phyloP scores from a whole-genome alignment of 139 green algal species.

The Picochlorum sp. region DNA sequence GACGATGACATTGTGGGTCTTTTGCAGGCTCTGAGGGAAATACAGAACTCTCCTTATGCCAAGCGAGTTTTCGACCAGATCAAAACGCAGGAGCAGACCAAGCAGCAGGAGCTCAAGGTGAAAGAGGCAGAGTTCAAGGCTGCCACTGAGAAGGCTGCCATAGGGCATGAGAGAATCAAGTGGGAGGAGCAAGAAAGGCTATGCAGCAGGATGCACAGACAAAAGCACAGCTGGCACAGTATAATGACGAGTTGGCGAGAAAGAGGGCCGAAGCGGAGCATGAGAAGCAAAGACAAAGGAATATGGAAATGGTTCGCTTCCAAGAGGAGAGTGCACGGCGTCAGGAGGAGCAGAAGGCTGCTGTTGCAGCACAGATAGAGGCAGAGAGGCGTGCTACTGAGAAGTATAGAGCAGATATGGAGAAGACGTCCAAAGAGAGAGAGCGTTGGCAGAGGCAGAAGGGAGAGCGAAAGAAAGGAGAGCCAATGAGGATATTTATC shows the following conservation, averaged over 20 bases:
- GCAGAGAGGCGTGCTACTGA: conserved; percentile 74
- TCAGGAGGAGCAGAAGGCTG: conserved; percentile 66
- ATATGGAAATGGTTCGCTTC: conserved; percentile 73
- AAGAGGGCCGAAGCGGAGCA: conserved; percentile 63
- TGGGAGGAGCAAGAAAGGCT: conserved; percentile 81
- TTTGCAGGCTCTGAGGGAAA: conserved; percentile 78
- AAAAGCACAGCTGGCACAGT: conserved; percentile 72
- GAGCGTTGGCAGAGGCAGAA: conserved; percentile 88
- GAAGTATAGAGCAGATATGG: conserved; percentile 72
- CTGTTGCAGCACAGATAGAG: conserved; percentile 77
- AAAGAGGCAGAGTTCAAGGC: conserved; percentile 68
- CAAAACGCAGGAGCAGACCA: conserved; percentile 85
- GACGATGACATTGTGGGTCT: neutral
- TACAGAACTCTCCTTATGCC: conserved; percentile 82
- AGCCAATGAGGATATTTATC: conserved; percentile 94
- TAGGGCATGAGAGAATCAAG: conserved; percentile 72
- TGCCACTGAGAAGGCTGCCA: conserved; percentile 32
- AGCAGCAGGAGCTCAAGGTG: conserved; percentile 67
- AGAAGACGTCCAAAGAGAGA: conserved; percentile 79
- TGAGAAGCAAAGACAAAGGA: conserved; percentile 66
- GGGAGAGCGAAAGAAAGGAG: conserved; percentile 78
- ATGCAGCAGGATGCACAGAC: conserved; percentile 78
- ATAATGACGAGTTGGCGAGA: conserved; percentile 70
- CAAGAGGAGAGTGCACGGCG: conserved; percentile 72
- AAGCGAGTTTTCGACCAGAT: conserved; percentile 90